phyloP scores from a whole-genome alignment of 164 flowering plant species.

The Piper betle region DNA sequence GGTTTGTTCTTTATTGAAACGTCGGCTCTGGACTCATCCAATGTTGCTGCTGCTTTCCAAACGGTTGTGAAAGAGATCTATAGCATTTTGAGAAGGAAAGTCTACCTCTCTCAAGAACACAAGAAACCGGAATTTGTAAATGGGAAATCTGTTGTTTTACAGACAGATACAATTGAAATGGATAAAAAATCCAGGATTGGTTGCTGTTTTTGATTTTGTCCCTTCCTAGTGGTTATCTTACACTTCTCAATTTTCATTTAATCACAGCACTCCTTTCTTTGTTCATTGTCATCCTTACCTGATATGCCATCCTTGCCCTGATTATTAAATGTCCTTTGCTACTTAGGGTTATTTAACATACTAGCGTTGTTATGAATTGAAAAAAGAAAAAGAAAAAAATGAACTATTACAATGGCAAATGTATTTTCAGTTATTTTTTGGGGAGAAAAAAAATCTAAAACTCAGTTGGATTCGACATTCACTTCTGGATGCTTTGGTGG shows the following conservation, averaged over 20 bases:
- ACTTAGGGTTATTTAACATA: background rate
- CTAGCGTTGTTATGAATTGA: no score
- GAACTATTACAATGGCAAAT: background rate
- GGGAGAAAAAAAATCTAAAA: no score
- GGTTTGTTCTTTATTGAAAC: slow-evolving; percentile 71
- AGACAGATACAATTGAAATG: slow-evolving; percentile 16
- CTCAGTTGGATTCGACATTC: no score
- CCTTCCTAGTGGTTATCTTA: background rate
- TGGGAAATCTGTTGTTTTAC: slow-evolving; percentile 44
- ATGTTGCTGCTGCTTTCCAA: slow-evolving; percentile 52
- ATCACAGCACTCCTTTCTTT: background rate
- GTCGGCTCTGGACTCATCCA: slow-evolving; percentile 67
- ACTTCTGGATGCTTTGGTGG: no score
- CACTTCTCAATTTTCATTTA: background rate
- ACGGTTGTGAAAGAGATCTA: slow-evolving; percentile 62
- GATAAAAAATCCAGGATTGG: slow-evolving; percentile 18
- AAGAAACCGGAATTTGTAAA: slow-evolving; percentile 36
- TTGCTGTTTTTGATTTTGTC: slow-evolving; percentile 17
- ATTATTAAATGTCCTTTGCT: slow-evolving; percentile 11
- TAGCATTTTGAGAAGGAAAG: slow-evolving; percentile 55
- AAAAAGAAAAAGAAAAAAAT: background rate
- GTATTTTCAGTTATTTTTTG: no score
- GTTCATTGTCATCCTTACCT: background rate
- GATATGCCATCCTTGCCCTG: background rate
- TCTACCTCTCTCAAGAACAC: slow-evolving; percentile 40